These are phyloP conservation scores for Talaromyces pinophilus DNA, from an alignment of 2,329 filamentous ascomycete species.

Conservation along the genomic window DNA sequence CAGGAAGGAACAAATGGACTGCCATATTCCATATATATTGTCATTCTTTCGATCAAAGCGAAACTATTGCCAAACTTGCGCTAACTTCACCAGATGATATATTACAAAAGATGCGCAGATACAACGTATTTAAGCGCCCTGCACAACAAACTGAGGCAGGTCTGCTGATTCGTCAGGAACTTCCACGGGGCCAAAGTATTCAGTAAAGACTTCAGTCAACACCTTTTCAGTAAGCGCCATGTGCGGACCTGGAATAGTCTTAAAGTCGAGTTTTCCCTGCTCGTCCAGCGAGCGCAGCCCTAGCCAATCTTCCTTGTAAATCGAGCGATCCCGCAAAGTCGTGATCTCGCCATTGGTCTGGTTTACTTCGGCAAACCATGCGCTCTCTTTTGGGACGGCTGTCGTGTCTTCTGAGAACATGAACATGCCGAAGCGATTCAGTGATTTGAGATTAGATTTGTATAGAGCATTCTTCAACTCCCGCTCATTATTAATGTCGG, in stretches of 20 bases:
- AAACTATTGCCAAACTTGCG: neutral
- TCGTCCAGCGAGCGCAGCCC: slow-evolving; percentile 77
- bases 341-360: slow-evolving; percentile 62
- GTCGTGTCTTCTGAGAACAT: slow-evolving; percentile 84
- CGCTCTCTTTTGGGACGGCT: slow-evolving; percentile 84
- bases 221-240: slow-evolving; percentile 74
- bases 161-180: slow-evolving; percentile 25
- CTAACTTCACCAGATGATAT: neutral
- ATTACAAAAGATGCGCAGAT: slow-evolving; percentile 1
- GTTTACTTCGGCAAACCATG: slow-evolving; percentile 89
- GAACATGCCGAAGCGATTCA: slow-evolving; percentile 85
- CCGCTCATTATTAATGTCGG: slow-evolving; percentile 95
- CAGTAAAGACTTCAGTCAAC: slow-evolving; percentile 64
- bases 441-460: slow-evolving; percentile 64
- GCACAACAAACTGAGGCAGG: slow-evolving; percentile 10
- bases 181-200: slow-evolving; percentile 46
- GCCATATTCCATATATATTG: neutral
- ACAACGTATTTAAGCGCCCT: slow-evolving; percentile 2
- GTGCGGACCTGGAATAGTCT: slow-evolving; percentile 72
- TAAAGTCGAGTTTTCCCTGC: slow-evolving; percentile 76
- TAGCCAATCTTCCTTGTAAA: slow-evolving; percentile 93
- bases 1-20: neutral
- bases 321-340: slow-evolving; percentile 64
- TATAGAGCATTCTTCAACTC: slow-evolving; percentile 71
- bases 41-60: neutral